phyloP scores from a whole-genome alignment of 2,329 filamentous ascomycete genomes.

The Corinectria fuckeliana region DNA sequence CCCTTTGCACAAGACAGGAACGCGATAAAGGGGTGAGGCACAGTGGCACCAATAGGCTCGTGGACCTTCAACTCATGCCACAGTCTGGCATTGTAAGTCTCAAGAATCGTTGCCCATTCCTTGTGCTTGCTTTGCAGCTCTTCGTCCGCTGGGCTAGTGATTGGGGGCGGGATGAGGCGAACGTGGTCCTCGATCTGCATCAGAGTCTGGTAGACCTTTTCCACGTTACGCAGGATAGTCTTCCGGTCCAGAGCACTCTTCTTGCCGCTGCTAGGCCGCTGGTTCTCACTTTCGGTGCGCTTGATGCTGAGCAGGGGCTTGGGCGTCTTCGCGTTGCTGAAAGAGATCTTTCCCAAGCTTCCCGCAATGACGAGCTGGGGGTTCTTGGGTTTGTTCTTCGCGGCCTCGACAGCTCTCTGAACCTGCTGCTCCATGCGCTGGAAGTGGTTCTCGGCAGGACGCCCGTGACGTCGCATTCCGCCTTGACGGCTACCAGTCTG shows the following conservation, averaged over 20 bases:
- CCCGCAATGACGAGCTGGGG: conserved; percentile 96
- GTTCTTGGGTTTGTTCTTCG: conserved; percentile 97
- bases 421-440: conserved; percentile 99
- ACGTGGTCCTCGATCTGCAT: conserved; percentile 97
- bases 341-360: conserved; percentile 96
- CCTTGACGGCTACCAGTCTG: conserved; percentile 88
- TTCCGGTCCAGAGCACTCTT: conserved; percentile 76
- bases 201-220: conserved; percentile 83
- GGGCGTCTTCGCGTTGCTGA: conserved; percentile 97
- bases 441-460: conserved; percentile 94
- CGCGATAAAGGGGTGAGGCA: conserved; percentile 91
- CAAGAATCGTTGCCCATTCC: conserved; percentile 70
- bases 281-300: conserved; percentile 72
- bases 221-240: conserved; percentile 83
- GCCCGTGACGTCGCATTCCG: conserved; percentile 74
- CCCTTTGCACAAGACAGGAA: conserved; percentile 95
- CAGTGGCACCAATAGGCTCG: conserved; percentile 81
- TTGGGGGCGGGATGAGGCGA: conserved; percentile 72
- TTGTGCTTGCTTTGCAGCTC: conserved; percentile 76
- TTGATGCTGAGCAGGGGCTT: conserved; percentile 96
- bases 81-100: conserved; percentile 76
- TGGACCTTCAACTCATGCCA: conserved; percentile 92
- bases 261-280: conserved; percentile 59
- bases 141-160: conserved; percentile 63
- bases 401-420: conserved; percentile 93